These are phyloP conservation scores for Zymoseptoria tritici DNA, from an alignment of 2,329 filamentous ascomycete species.

Conservation along the genomic window DNA sequence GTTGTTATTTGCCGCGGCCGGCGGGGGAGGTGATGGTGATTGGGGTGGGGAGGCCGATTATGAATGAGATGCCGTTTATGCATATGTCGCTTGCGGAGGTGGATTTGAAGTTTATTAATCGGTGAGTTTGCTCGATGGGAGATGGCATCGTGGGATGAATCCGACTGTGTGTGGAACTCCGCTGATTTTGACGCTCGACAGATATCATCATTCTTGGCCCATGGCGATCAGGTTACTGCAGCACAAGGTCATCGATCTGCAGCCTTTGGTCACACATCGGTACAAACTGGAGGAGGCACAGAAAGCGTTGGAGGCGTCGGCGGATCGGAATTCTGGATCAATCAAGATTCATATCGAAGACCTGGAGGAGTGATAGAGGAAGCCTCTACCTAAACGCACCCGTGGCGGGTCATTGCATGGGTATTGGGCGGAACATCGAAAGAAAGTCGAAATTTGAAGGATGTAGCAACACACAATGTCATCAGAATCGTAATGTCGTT, in stretches of 20 bases:
- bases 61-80: constrained; percentile 33
- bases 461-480: neutral
- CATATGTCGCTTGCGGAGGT: constrained; percentile 27
- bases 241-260: constrained; percentile 54
- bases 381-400: neutral
- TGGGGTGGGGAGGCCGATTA: constrained; percentile 28
- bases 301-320: constrained; percentile 49
- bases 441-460: neutral
- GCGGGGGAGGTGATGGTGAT: constrained; percentile 31
- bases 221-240: constrained; percentile 54
- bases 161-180: neutral
- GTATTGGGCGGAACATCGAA: neutral
- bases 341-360: constrained; percentile 58
- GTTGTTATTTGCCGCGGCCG: constrained; percentile 18
- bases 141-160: neutral
- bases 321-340: constrained; percentile 46
- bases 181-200: constrained; percentile 54
- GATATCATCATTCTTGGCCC: constrained; percentile 64
- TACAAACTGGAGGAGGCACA: constrained; percentile 56
- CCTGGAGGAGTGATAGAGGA: constrained; percentile 6
- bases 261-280: constrained; percentile 55
- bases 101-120: neutral
- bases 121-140: neutral
- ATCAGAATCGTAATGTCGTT: neutral
- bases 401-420: no score